Conservation (phyloP, 2,329 filamentous ascomycete genomes). For the Domatiomyces catenatus region DNA sequence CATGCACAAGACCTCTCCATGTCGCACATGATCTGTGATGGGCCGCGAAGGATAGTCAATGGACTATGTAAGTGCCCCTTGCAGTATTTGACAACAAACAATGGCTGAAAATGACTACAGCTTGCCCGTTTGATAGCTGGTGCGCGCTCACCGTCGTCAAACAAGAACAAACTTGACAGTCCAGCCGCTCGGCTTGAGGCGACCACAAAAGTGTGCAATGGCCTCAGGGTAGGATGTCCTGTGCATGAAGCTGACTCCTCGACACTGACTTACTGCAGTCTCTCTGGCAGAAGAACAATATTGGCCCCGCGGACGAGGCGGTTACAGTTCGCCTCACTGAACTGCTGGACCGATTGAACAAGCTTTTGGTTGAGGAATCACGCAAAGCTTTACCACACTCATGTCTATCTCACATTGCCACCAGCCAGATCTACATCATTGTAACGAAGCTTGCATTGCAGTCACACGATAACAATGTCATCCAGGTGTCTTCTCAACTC, state of each 20-base stretch:
- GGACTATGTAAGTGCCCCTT: constrained; percentile 29
- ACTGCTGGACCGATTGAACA: constrained; percentile 41
- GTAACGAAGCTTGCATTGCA: constrained; percentile 78
- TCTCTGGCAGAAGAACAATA: constrained; percentile 43
- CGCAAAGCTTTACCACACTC: constrained; percentile 77
- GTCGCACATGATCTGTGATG: not conserved
- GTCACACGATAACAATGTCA: constrained; percentile 70
- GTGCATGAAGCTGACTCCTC: not conserved
- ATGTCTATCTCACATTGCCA: constrained; percentile 73
- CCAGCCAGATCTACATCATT: constrained; percentile 75
- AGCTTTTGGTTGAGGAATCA: constrained; percentile 74
- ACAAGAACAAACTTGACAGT: constrained; percentile 37
- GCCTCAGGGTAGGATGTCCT: constrained; percentile 34
- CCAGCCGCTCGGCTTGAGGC: constrained; percentile 45
- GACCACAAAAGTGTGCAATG: constrained; percentile 47
- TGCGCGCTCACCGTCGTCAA: constrained; percentile 30
- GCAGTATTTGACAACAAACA: not conserved
- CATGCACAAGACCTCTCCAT: not conserved
- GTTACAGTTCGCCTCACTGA: constrained; percentile 36
- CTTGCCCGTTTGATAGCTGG: constrained; percentile 49
- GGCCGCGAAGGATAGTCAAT: constrained; percentile 15
- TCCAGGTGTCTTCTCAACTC: constrained; percentile 68
- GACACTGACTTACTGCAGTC: constrained; percentile 26
- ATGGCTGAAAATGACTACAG: constrained; percentile 22
- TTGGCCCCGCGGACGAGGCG: constrained; percentile 36